Evolutionary conservation across 805 yeast genomes (phyloP).

Genomic region (Pichia deserticola): DNA sequence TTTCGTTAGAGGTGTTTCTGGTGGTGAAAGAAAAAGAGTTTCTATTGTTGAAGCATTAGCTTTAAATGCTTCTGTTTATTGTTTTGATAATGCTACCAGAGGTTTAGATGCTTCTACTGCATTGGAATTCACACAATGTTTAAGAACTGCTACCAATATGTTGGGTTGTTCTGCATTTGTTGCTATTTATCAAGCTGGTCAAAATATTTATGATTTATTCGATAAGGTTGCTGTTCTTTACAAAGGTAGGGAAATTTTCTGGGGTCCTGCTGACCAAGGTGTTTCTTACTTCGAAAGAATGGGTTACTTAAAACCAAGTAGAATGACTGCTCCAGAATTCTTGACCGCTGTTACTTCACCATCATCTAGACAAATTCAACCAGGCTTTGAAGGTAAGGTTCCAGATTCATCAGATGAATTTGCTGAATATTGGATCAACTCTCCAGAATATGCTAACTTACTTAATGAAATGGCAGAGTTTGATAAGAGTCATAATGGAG

Average conservation of each 20-base stretch:
- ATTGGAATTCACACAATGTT: slow-evolving; percentile 59
- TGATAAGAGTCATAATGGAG: slow-evolving; percentile 24
- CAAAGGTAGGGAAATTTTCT: slow-evolving; percentile 55
- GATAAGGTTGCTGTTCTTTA: slow-evolving; percentile 57
- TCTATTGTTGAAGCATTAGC: slow-evolving; percentile 74
- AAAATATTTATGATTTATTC: slow-evolving; percentile 55
- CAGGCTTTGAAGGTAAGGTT: slow-evolving; percentile 30
- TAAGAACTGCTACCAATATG: slow-evolving; percentile 34
- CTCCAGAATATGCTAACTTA: slow-evolving; percentile 42
- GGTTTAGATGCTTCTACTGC: slow-evolving; percentile 85
- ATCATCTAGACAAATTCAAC: slow-evolving; percentile 8
- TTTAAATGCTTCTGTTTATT: slow-evolving; percentile 53
- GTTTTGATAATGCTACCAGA: slow-evolving; percentile 81
- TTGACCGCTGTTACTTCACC: slow-evolving; percentile 18
- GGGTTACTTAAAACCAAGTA: slow-evolving; percentile 39
- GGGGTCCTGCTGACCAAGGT: slow-evolving; percentile 51
- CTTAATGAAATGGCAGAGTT: slow-evolving; percentile 31
- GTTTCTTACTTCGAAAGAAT: slow-evolving; percentile 50
- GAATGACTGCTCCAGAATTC: slow-evolving; percentile 22
- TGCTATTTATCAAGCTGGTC: slow-evolving; percentile 46
- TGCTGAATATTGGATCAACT: slow-evolving; percentile 48
- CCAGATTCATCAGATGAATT: slow-evolving; percentile 62
- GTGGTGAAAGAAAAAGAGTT: slow-evolving; percentile 83
- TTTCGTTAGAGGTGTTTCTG: slow-evolving; percentile 57
- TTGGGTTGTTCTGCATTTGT: slow-evolving; percentile 11